Base-by-base conservation (phyloP, 805 yeast species). In the Candida yuanshanica region DNA sequence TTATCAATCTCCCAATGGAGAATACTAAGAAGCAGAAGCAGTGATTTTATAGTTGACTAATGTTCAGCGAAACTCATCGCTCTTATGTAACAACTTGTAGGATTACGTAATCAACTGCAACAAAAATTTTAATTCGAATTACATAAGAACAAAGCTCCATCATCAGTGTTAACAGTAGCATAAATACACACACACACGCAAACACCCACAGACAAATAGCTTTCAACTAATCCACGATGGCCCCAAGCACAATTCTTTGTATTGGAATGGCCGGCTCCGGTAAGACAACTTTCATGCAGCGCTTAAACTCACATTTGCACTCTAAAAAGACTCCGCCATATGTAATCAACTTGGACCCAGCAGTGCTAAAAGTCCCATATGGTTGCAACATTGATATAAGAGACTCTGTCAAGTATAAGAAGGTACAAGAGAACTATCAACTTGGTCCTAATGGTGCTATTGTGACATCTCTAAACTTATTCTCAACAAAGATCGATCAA, bases 391-490 rank as follows among this genome's bases (percentile, higher is more conserved):
- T 93, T 47, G 99, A 93, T 64, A 93, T 93, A 48, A 72, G 99
- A 56, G 99, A 93, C 63, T 86, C 97, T 1, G 87, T 93, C 45
- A 91, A 93, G 59, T 93, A 93, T 63, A 86, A 84, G 49, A 89
- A 93, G 57, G 98, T 93, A 34, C 93, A 91, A 98, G 93, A 89
- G 53, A 90, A 90, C 58, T 87, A 91, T 59, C 83, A 86, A 44
- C 64, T 93, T 43, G 99, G 99, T 0, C 99, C 99, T 12, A 93
- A 93, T 59, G 99, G 99, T 43, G 98, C 98, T 2, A 93, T 93
- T 58, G 96, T 95, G 49, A 93, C 99, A 0, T 87, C 96, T 17
- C 70, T 93, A 46, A 93, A 93, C 59, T 68, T 93, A 38, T 93
- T 93, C 58, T 71, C 96, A 37, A 93, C 99, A 12, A 93, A 93